A percentile compares a stretch with the other conserved stretches of the same genome.
Evolutionary conservation across 768 basidiomycete genomes (phyloP).

Genomic region (Lactarius hengduanensis): DNA sequence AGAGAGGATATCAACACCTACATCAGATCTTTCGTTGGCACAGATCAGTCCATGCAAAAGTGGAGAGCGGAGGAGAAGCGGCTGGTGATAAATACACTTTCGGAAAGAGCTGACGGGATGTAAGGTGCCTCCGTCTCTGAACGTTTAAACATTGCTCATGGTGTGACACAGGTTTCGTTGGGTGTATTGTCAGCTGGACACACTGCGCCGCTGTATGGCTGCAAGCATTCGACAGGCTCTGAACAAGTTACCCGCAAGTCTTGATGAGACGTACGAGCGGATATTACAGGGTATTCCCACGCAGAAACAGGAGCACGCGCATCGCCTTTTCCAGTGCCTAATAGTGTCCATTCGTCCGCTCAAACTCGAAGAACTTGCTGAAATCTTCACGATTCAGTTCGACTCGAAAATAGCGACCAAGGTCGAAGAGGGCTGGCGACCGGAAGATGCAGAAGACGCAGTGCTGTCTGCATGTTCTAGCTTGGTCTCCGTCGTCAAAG

Average conservation of each 20-base stretch:
- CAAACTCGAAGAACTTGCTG: conserved; percentile 9
- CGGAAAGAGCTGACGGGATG: conserved; percentile 4
- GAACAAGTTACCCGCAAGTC: background rate
- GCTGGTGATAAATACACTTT: background rate
- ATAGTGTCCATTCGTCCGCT: background rate
- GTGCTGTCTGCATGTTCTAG: conserved; percentile 5
- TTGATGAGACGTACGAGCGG: conserved; percentile 6
- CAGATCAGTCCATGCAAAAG: background rate
- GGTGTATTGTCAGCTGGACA: conserved; percentile 6
- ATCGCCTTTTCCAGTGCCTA: conserved; percentile 1
- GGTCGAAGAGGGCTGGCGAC: background rate
- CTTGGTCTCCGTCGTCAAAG: background rate
- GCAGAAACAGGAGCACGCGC: background rate
- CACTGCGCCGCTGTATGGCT: background rate
- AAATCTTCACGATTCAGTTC: conserved; percentile 9
- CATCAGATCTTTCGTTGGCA: background rate
- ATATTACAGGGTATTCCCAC: conserved; percentile 1
- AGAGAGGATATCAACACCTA: conserved; percentile 1
- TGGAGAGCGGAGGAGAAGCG: conserved; percentile 8
- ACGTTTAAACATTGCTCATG: background rate
- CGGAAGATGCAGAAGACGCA: background rate
- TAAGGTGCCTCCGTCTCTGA: background rate
- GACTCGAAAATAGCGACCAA: background rate
- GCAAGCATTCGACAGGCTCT: background rate
- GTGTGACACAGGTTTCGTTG: conserved; percentile 8